A percentile compares a stretch with the other conserved stretches of the same genome.
Conservation (phyloP, 2,329 filamentous ascomycete genomes). For the Colletotrichum caudatum region DNA sequence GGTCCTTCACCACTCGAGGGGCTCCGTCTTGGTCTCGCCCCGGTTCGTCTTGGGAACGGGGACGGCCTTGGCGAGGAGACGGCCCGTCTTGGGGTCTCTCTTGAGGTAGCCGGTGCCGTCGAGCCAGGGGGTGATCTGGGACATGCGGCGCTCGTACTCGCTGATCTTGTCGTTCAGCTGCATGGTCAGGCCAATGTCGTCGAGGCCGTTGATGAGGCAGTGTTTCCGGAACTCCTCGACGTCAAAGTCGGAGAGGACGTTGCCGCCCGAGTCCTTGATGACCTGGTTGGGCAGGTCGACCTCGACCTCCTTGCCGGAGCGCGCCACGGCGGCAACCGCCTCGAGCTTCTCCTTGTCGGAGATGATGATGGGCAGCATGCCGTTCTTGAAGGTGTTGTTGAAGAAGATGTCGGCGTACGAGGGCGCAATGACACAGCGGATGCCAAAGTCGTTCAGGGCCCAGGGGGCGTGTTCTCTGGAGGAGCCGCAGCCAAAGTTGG, state of each 20-base stretch:
- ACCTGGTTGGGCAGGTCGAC: constrained; percentile 88
- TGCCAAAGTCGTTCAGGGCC: constrained; percentile 96
- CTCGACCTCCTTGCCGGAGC: constrained; percentile 85
- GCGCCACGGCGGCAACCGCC: constrained; percentile 80
- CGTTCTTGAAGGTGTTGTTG: constrained; percentile 99
- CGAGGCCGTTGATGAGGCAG: constrained; percentile 91
- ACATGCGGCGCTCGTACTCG: constrained; percentile 83
- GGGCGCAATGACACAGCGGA: constrained; percentile 91
- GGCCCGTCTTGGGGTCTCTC: constrained; percentile 66
- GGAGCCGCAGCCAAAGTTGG: constrained; percentile 95
- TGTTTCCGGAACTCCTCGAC: constrained; percentile 96
- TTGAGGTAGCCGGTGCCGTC: constrained; percentile 87
- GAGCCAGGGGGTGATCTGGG: constrained; percentile 86
- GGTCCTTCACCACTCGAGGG: constrained; percentile 83
- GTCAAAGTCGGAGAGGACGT: constrained; percentile 81
- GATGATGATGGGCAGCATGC: constrained; percentile 91
- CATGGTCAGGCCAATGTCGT: constrained; percentile 96
- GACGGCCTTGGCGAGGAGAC: constrained; percentile 68
- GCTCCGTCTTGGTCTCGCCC: constrained; percentile 85
- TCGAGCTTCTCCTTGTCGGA: constrained; percentile 74
- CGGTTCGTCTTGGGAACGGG: constrained; percentile 90
- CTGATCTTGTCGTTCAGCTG: constrained; percentile 91
- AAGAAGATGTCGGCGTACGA: constrained; percentile 94
- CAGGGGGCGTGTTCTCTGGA: constrained; percentile 96
- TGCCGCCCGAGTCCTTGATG: constrained; percentile 81